Base-by-base conservation (phyloP, 169 alveolate species). In the Miamiensis avidus region DNA sequence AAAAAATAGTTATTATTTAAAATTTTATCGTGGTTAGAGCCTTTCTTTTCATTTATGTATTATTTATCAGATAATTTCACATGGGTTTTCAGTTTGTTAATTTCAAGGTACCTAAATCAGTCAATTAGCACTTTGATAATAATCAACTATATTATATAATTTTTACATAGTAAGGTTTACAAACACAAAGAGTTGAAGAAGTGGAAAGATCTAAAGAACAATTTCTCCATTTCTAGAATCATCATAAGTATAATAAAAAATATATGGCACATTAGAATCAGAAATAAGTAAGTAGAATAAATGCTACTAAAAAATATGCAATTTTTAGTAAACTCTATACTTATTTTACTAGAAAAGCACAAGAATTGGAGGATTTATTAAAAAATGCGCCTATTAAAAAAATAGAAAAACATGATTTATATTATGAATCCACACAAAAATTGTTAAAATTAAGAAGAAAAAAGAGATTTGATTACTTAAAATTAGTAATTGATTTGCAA, bases 201-300 rank as follows among this genome's bases (percentile, higher is more conserved):
- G 65, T 79, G 84, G 84, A 79, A 79, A 49, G 75, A 79, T 29
- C 28, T 29, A 49, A 79, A 79, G 20, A 79, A 79, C 29, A 27
- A 30, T 28, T 79, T 79, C 64, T 79, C 84, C 0, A 27, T 79
- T 20, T 29, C 30, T 0, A 65, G 84, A 34, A 79, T 79, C 20
- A 32, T 49, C 25, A 29, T 65, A 25, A 64, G 84, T 49, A 79
- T 79, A 28, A 20, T 64, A 49, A 79, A 34, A 29, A 34, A 49
- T 49, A 33, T 79, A 0, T 79, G 84, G 84, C 34, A 74, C 64
- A 29, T 79, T 29, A n/a, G 30, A 28, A 79, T 79, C 64, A 79
- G 84, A 79, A 28, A 79, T 28, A 29, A 79, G 84, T 79, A 79
- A 78, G 64, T 28, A 31, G n/a, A n/a, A n/a, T n/a, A n/a, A n/a